Evolutionary conservation across 2,329 filamentous ascomycete genomes (phyloP).

Genomic region (Apiospora saccharicola): DNA sequence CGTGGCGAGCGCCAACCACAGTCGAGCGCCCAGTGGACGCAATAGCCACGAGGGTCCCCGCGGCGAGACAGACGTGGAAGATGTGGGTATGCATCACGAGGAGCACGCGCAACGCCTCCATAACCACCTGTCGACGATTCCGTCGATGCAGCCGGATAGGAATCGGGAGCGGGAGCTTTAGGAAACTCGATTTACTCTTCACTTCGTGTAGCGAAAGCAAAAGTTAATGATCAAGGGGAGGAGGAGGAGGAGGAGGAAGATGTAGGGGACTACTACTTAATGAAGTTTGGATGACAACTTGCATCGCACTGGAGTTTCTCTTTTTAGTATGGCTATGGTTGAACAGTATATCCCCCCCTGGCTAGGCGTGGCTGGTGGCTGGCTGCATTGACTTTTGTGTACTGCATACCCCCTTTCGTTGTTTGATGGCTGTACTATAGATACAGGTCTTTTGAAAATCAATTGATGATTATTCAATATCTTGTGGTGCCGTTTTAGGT

Average conservation of each 20-base stretch:
- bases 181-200: not conserved
- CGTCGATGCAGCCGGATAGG: conserved; percentile 24
- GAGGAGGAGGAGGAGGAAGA: not conserved
- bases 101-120: conserved; percentile 18
- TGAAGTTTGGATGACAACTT: not conserved
- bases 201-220: not conserved
- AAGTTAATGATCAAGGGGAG: not conserved
- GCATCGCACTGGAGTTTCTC: conserved; percentile 3
- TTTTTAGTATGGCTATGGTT: not conserved
- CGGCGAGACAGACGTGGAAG: not conserved
- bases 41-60: conserved; percentile 24
- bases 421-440: not conserved
- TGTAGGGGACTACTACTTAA: not conserved
- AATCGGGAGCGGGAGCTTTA: not conserved
- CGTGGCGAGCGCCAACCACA: conserved; percentile 24
- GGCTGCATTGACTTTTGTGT: not conserved
- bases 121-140: conserved; percentile 25
- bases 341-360: not conserved
- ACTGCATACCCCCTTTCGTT: not conserved
- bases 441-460: not conserved
- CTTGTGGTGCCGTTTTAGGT: not conserved
- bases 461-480: not conserved
- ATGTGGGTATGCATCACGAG: conserved; percentile 1
- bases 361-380: not conserved
- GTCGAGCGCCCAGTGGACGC: conserved; percentile 7